Base-by-base conservation (phyloP, 1,284 basidiomycete species). In the Rhodotorula mucilaginosa region DNA sequence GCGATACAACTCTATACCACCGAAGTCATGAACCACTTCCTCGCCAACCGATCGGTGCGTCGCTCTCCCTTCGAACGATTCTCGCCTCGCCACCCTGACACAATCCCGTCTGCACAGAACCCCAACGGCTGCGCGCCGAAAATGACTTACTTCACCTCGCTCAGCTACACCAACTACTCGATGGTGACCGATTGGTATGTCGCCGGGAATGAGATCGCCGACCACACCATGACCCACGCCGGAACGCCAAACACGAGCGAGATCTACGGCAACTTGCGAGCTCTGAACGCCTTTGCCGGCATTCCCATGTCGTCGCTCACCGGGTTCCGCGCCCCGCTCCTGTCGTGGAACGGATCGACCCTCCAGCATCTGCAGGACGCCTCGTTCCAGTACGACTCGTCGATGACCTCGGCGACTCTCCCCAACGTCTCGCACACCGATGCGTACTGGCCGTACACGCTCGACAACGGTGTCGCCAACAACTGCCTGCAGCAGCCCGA, bases 151-250 rank as follows among this genome's bases (percentile, higher is more conserved):
- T 90, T 86, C 80, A 87, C 86, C 10, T 89, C 88, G 5, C 82
- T 91, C 64, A 86, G 86, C 74, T 92, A 88, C 62, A 71, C 72
- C 15, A 74, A 78, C 58, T 76, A 77, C 61, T 78, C 77, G 29
- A 72, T 78, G 67, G 74, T 74, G 12, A 64, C 63, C 52, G 63
- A 59, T 68, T 69, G 31, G 44, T 47, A 29, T 1, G 84, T 89
- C 58, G 88, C 88, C 12, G 90, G 91, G 51, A 92, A 92, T 80
- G 90, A 93, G 79, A 90, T 93, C 73, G 90, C 88, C n/a, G 90
- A 92, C 81, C 77, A 64, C 79, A 89, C 88, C 48, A 91, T 92
- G 88, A 90, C 90, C n/a, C 90, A 92, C 80, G 87, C 90, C 46
- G 81, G 89, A 87, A 65, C 46, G 19, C 73, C 71, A 81, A 84